Evolutionary conservation across 2,329 filamentous ascomycete species (phyloP).

Genomic region (Talaromyces verruculosus): DNA sequence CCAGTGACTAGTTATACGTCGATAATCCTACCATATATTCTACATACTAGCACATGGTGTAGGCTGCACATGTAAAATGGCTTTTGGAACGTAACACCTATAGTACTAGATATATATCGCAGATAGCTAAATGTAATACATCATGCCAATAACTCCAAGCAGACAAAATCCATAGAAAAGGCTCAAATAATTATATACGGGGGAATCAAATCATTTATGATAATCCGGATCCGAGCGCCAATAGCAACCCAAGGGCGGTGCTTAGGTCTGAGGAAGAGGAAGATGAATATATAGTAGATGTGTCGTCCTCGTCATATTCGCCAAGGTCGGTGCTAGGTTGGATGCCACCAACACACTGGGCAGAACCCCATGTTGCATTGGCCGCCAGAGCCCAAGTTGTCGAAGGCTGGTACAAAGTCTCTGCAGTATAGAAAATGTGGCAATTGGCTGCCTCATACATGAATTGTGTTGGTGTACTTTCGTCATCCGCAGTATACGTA

Average conservation of each 20-base stretch:
- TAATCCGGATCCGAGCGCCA: neutral
- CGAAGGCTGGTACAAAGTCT: conserved; percentile 51
- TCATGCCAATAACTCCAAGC: neutral
- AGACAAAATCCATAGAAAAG: neutral
- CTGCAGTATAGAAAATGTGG: conserved; percentile 56
- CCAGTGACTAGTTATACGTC: neutral
- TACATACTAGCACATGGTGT: neutral
- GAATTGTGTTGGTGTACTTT: conserved; percentile 54
- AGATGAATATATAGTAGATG: neutral
- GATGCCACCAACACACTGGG: conserved; percentile 4
- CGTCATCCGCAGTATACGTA: conserved; percentile 40
- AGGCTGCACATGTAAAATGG: neutral
- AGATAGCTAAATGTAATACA: neutral
- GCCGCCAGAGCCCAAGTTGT: conserved; percentile 51
- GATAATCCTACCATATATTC: neutral
- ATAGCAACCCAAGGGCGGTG: conserved; percentile 3
- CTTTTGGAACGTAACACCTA: neutral
- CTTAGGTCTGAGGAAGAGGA: neutral
- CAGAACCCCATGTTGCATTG: conserved; percentile 23
- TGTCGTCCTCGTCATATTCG: neutral
- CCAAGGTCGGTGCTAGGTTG: conserved; percentile 5
- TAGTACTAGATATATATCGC: neutral
- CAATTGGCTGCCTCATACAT: conserved; percentile 59
- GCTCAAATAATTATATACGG: neutral
- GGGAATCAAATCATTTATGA: neutral